Evolutionary conservation across 352 stramenopile genomes (phyloP), one percentile per base, ranked within the genome.

Genomic region (Phytophthora ramorum): DNA sequence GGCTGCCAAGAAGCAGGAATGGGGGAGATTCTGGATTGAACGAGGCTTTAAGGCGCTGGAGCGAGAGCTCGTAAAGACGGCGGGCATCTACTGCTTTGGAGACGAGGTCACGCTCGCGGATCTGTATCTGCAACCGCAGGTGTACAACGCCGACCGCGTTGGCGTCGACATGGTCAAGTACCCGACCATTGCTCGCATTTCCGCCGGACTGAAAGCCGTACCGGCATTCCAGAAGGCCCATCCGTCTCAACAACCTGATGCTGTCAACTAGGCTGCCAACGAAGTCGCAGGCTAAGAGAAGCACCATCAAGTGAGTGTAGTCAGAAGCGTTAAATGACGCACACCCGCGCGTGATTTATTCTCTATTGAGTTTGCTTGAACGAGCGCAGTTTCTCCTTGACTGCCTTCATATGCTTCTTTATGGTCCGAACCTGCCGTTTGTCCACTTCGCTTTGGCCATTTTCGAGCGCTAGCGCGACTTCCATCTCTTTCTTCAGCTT

Each of bases 101-200:
- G 66, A 97, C 79, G 61, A 62, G 14, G 67, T 96, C 35, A 97
- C 93, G 24, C 71, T 98, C 32, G 96, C 87, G 0, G 95, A 99
- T 71, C 54, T 93, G 19, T 97, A 87, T 65, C 72, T 98, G 20
- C 76, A 97, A 52, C 93, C 95, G 16, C 93, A 98, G 68, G 71
- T 98, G 13, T 97, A 97, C 83, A 98, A 98, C 69, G 95, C 92
- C 45, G 79, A 86, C 56, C 79, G 85, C 28, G 95, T 97, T 63
- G 81, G 82, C 16, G 83, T 98, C 24, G 90, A 98, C 67, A 89
- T 98, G 73, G 58, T 73, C 37, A 81, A 89, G 56, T 98, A 91
- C 74, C 95, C 93, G 43, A 91, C 63, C n/a, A 93, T 98, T 70
- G 51, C 80, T 49, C 79, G 82, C 26, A 86, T 99, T 40, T 75